Evolutionary conservation across 2,329 filamentous ascomycete genomes (phyloP), one percentile per base, ranked within the genome.

Genomic region (Beauveria australis): DNA sequence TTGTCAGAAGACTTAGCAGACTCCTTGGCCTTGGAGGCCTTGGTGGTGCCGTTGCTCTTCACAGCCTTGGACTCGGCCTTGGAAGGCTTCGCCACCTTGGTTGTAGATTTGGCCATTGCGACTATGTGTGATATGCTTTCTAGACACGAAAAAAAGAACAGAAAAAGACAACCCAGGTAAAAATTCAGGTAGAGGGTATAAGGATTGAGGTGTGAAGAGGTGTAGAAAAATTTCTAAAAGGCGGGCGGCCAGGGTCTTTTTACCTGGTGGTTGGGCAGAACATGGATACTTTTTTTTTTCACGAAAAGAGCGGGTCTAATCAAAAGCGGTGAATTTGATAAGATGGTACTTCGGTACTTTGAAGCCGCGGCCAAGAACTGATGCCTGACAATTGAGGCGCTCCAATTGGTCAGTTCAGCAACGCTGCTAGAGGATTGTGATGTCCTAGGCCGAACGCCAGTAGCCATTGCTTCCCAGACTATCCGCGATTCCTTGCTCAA

Each of bases 21-120:
- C 65, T 85, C 79, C 80, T 89, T 89, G 68, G 84, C 81, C 79
- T 88, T 88, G 63, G 83, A 78, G 58, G 85, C 72, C 80, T 91
- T 92, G 77, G 81, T 83, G 69, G 89, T 80, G 66, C 83, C 82
- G 66, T 80, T 85, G 67, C 80, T 81, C 80, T 89, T 90, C 75
- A 86, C 84, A 67, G 76, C 71, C 69, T 76, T 74, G 67, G 77
- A 72, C 70, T 81, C 79, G 66, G 80, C 71, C 77, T 83, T 84
- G 66, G 75, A 78, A 72, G 80, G 72, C 73, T 77, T 82, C 73
- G 78, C 71, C 61, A 74, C 71, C 73, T 76, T 77, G 71, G 86
- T 81, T 78, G 88, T 89, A 60, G 79, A 76, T 77, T 88, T 88
- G 74, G 79, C 84, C 86, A 88, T 89, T 74, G 67, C 79, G 73